Base-by-base conservation (phyloP, 768 basidiomycete species). In the Macrolepiota dolichaula region DNA sequence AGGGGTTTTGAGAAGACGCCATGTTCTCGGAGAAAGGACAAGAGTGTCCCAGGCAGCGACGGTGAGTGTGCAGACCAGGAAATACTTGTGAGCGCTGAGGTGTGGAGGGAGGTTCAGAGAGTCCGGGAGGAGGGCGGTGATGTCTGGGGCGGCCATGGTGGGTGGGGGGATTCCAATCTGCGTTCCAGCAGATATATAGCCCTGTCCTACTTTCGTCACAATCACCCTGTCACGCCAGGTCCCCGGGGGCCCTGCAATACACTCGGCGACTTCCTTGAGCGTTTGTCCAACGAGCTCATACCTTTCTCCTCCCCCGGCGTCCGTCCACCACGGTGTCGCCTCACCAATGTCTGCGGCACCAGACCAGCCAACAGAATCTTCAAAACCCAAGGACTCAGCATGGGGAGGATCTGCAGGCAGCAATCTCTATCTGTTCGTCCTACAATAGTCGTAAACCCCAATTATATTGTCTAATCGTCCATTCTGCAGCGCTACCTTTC, bases 31-130 rank as follows among this genome's bases (percentile, higher is more conserved):
- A 9, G 87, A 87, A 52, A 94, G 82, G 37, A 94, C 92, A 67
- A 94, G 85, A 37, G 91, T 87, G 68, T 94, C 92, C 92, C 92
- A 94, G 6, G 92, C 92, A 0, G 91, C 89, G 59, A 94, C 90
- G 57, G 92, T 94, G 64, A 94, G 84, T 0, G 92, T 91, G 77
- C 92, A 94, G 64, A 94, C 92, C 51, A 91, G 84, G 71, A 94
- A 92, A 67, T 94, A 94, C 73, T 94, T 93, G 80, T 93, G 92
- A 0, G 92, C 92, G 32, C 83, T 85, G 37, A 94, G 80, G 71
- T 91, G 92, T 1, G 92, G 82, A 0, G 92, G 82, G 4, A 93
- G 83, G 65, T 88, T 77, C 69, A 94, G 85, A 24, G 85, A 89
- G 57, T 79, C 72, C 17, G 92, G 92, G 7, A 93, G 78, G 47